These are phyloP conservation scores for Plantago elongata DNA, from an alignment of 257 asterid species.

Conservation along the genomic window DNA sequence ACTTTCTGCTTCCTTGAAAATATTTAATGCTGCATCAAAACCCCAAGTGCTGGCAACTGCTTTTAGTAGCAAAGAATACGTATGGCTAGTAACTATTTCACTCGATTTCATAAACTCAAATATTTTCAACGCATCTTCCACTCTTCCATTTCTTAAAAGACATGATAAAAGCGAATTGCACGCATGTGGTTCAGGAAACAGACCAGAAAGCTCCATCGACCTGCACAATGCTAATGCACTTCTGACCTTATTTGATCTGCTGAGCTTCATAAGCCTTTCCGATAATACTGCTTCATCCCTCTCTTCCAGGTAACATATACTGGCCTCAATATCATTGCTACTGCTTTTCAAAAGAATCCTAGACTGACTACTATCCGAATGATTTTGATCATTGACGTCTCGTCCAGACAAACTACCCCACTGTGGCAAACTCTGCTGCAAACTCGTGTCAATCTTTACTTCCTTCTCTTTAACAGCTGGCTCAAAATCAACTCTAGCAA, in stretches of 20 bases:
- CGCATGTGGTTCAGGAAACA: conserved; percentile 69
- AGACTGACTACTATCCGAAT: conserved; percentile 6
- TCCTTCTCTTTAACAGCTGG: conserved; percentile 30
- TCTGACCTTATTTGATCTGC: conserved; percentile 62
- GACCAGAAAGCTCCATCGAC: conserved; percentile 60
- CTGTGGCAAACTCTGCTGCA: conserved; percentile 24
- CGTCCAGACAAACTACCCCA: conserved; percentile 29
- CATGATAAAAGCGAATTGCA: conserved; percentile 82
- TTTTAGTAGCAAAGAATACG: conserved; percentile 70
- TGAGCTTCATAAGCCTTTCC: conserved; percentile 73
- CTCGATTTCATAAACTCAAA: conserved; percentile 53
- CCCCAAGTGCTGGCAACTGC: conserved; percentile 57
- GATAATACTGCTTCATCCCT: conserved; percentile 56
- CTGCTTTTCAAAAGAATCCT: conserved; percentile 6
- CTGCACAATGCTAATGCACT: conserved; percentile 56
- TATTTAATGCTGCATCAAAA: conserved; percentile 43
- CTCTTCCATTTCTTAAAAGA: conserved; percentile 55
- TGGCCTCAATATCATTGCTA: conserved; percentile 24
- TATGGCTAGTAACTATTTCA: conserved; percentile 53
- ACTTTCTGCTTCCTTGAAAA: conserved; percentile 62
- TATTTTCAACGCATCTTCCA: conserved; percentile 57
- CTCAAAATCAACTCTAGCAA: conserved; percentile 37
- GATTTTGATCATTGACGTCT: conserved; percentile 17
- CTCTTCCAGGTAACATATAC: conserved; percentile 68
- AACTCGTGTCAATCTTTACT: conserved; percentile 16